Percentiles rank a stretch among this genome's conserved stretches.
Conservation (phyloP, 805 yeast genomes). For the Wickerhamiella vanderwaltii region DNA sequence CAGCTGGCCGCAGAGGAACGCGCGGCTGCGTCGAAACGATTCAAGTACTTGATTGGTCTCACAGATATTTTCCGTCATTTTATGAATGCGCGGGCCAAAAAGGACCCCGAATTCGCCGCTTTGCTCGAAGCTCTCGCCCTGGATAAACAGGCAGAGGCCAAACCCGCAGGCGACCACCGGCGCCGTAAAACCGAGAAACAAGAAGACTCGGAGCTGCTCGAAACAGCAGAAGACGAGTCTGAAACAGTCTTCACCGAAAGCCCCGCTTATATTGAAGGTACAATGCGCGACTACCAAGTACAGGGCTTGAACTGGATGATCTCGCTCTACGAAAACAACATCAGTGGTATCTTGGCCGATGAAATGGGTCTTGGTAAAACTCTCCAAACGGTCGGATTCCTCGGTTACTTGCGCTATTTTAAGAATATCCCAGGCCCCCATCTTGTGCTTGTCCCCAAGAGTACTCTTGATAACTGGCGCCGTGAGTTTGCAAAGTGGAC, state of each 20-base stretch:
- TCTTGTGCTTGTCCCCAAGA: constrained; percentile 85
- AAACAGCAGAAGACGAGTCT: constrained; percentile 60
- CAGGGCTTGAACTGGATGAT: constrained; percentile 95
- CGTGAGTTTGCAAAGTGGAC: constrained; percentile 94
- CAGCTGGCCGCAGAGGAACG: constrained; percentile 25
- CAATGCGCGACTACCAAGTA: constrained; percentile 77
- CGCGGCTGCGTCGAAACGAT: constrained; percentile 62
- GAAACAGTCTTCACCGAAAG: constrained; percentile 70
- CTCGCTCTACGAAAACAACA: constrained; percentile 70
- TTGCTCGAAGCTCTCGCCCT: constrained; percentile 25
- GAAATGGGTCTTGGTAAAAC: constrained; percentile 99
- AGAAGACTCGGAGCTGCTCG: constrained; percentile 84
- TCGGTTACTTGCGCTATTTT: constrained; percentile 74
- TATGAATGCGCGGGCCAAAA: constrained; percentile 67
- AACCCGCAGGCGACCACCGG: constrained; percentile 32
- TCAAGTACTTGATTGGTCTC: constrained; percentile 65
- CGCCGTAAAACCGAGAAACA: constrained; percentile 87
- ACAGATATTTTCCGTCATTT: constrained; percentile 84
- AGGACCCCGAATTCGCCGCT: constrained; percentile 49
- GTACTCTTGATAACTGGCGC: constrained; percentile 92
- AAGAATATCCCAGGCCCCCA: constrained; percentile 79
- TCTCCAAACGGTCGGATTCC: constrained; percentile 81
- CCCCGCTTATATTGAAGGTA: constrained; percentile 66
- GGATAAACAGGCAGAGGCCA: constrained; percentile 16
- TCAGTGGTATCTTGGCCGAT: constrained; percentile 91